Evolutionary conservation across 352 stramenopile species (phyloP).

Genomic region (Pythium rishiriense): DNA sequence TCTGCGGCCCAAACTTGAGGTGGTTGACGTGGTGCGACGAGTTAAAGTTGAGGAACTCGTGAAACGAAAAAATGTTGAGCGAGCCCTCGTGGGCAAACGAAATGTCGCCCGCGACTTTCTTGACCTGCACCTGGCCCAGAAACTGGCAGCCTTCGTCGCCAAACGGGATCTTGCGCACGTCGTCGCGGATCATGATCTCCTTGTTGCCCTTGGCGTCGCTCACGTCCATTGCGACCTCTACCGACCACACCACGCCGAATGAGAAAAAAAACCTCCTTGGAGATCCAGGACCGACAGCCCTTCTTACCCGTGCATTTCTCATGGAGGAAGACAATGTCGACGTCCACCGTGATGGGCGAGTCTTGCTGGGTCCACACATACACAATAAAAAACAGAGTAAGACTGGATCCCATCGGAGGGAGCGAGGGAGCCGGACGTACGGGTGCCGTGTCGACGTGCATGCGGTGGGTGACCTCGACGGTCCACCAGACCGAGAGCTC

Average conservation of each 20-base stretch:
- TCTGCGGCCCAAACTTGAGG: conserved; percentile 73
- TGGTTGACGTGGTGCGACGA: conserved; percentile 82
- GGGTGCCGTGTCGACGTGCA: conserved; percentile 84
- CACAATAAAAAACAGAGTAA: neutral
- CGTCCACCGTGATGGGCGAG: conserved; percentile 70
- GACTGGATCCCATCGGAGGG: neutral
- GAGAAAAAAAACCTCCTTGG: no score
- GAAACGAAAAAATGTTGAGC: conserved; percentile 85
- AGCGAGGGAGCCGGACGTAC: conserved; percentile 35
- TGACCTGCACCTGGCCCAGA: conserved; percentile 60
- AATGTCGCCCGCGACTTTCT: conserved; percentile 83
- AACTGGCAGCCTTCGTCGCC: conserved; percentile 79
- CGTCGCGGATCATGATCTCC: conserved; percentile 69
- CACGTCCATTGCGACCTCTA: conserved; percentile 82
- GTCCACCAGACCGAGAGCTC: conserved; percentile 87
- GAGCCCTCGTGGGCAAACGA: conserved; percentile 85
- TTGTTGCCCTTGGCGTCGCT: conserved; percentile 87
- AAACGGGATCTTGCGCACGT: conserved; percentile 60
- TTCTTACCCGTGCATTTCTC: conserved; percentile 66
- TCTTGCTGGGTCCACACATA: conserved; percentile 57
- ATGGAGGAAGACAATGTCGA: conserved; percentile 84
- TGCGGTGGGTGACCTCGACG: conserved; percentile 81
- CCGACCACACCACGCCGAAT: neutral
- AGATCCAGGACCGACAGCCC: neutral
- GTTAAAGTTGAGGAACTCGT: conserved; percentile 90